Base-by-base conservation (phyloP, 2,329 filamentous ascomycete species). In the Phoma herbarum region DNA sequence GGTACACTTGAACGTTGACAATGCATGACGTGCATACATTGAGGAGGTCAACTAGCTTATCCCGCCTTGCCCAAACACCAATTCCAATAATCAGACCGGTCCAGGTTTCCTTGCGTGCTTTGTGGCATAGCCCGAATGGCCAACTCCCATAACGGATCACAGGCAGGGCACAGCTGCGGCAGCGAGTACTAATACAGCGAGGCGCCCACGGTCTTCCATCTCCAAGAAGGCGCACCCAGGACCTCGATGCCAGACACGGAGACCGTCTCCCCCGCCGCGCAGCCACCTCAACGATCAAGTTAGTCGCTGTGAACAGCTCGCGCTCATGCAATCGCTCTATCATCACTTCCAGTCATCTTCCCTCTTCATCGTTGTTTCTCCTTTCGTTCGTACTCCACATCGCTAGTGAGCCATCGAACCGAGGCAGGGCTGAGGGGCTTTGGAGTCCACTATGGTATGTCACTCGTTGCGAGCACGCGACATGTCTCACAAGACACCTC, bases 81-180 rank as follows among this genome's bases (percentile, higher is more conserved):
- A 43, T 44, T 58, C 48, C 16, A 53, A 56, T 52, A 45, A 59
- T 54, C 50, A 46, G 57, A 26, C 52, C 52, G 54, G 51, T 56
- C 58, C 49, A 59, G 58, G 44, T 54, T 35, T 47, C 44, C 44
- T 59, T 59, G 54, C 35, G 41, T 48, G 54, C 43, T 53, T 43
- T 42, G 57, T 55, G 52, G 57, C 60, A 51, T 53, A 33, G 47
- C 42, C 45, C 55, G 44, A 48, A 62, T 53, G 51, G 56, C 45
- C 53, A 50, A 54, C 31, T 35, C n/a, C 41, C 43, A 49, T 43
- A 44, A 44, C 33, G 18, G 47, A 47, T 57, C 50, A 58, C 47
- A 46, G 52, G 28, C 42, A 52, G 53, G 52, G 44, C 49, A 41
- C 50, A 47, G 28, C 43, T 56, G 35, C 55, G 46, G 52, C 56